Conservation (phyloP, 1,284 basidiomycete species). For the Ustilago shanxiensis region DNA sequence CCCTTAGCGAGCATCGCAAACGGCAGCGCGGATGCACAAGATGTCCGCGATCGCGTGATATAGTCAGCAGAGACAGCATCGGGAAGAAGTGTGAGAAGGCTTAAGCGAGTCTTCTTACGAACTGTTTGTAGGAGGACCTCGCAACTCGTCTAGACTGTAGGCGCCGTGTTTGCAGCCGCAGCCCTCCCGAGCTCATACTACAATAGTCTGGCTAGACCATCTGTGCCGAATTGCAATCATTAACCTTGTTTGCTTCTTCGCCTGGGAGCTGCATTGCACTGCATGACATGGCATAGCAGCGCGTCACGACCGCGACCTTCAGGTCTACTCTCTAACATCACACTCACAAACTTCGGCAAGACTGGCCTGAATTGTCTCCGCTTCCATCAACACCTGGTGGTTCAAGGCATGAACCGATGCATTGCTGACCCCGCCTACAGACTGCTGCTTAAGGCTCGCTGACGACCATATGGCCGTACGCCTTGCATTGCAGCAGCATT, state of each 20-base stretch:
- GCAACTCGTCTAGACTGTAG: not conserved
- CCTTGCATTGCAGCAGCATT: not conserved
- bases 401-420: not conserved
- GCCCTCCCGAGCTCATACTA: not conserved
- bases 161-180: not conserved
- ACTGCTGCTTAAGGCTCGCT: not conserved
- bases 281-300: slow-evolving; percentile 5
- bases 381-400: not conserved
- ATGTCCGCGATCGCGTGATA: not conserved
- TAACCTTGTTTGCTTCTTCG: not conserved
- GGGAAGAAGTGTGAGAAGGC: not conserved
- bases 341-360: slow-evolving; percentile 12
- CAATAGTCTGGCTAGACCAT: too few relatives aligned
- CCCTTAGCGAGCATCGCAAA: not conserved
- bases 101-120: not conserved
- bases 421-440: not conserved
- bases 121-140: slow-evolving; percentile 1
- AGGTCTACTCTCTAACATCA: not conserved
- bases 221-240: not conserved
- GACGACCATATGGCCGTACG: not conserved
- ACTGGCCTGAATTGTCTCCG: not conserved
- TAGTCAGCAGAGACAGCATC: not conserved
- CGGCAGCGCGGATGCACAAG: not conserved
- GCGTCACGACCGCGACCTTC: not conserved
- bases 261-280: not conserved